phyloP scores from a whole-genome alignment of 306 rosid genomes.

The Sindora glabra region DNA sequence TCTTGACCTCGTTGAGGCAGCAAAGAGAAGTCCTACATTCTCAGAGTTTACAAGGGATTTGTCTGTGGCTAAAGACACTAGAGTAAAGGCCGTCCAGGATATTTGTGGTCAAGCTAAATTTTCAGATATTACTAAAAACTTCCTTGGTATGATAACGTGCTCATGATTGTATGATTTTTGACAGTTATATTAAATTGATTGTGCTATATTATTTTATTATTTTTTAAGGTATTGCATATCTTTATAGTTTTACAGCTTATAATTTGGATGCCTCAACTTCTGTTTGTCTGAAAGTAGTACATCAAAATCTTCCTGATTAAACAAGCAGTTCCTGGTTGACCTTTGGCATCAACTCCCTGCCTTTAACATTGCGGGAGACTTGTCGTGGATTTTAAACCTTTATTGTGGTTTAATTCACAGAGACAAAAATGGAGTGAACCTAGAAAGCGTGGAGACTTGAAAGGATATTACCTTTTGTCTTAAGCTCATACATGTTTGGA shows the following conservation, averaged over 20 bases:
- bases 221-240: background rate
- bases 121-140: slow-evolving; percentile 64
- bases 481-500: too few relatives aligned
- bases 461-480: too few relatives aligned
- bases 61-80: slow-evolving; percentile 45
- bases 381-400: too few relatives aligned
- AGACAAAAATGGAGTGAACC: too few relatives aligned
- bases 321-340: background rate
- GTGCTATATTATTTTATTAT: slow-evolving; percentile 1
- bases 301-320: too few relatives aligned
- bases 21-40: slow-evolving; percentile 46
- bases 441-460: too few relatives aligned
- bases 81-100: slow-evolving; percentile 52
- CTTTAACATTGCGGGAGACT: too few relatives aligned
- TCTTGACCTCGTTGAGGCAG: slow-evolving; percentile 44
- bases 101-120: slow-evolving; percentile 55
- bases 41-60: slow-evolving; percentile 58
- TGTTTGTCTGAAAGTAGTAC: background rate
- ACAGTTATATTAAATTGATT: background rate
- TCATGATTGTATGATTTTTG: background rate
- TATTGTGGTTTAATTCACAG: too few relatives aligned
- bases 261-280: background rate
- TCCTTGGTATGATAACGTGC: slow-evolving; percentile 54
- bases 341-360: too few relatives aligned
- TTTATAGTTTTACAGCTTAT: background rate